Percentiles rank a stretch among this genome's conserved stretches.
Conservation (phyloP, 1,284 basidiomycete genomes). For the Bondarzewia mesenterica region DNA sequence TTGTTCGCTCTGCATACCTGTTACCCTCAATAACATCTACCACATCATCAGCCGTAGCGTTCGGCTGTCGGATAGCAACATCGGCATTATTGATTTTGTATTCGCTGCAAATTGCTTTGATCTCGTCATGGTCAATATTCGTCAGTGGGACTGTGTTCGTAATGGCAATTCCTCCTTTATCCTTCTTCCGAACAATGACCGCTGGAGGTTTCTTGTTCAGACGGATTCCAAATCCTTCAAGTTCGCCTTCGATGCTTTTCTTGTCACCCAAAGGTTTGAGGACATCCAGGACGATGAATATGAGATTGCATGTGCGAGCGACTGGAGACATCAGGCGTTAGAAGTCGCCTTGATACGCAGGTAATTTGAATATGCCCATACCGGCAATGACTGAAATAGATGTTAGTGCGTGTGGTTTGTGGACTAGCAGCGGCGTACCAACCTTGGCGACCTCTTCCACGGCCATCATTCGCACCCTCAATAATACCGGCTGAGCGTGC, state of each 20-base stretch:
- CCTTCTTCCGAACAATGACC: constrained; percentile 86
- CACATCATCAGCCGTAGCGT: constrained; percentile 95
- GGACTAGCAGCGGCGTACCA: constrained; percentile 16
- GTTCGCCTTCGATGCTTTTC: constrained; percentile 81
- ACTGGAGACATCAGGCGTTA: constrained; percentile 38
- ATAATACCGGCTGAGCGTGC: constrained; percentile 81
- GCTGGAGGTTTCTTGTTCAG: constrained; percentile 94
- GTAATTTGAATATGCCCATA: constrained; percentile 27
- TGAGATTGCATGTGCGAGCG: constrained; percentile 95
- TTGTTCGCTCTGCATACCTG: constrained; percentile 37
- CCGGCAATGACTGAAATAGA: constrained; percentile 65
- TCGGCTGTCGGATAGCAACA: constrained; percentile 88
- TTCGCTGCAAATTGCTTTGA: constrained; percentile 93
- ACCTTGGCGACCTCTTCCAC: constrained; percentile 96
- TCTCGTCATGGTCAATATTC: constrained; percentile 92
- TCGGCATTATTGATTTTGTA: constrained; percentile 90
- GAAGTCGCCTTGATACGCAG: constrained; percentile 1
- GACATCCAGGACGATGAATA: constrained; percentile 98
- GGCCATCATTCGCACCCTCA: constrained; percentile 97
- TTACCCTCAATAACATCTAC: constrained; percentile 96
- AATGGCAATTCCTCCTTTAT: constrained; percentile 90
- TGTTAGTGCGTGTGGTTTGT: no score
- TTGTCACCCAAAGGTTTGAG: constrained; percentile 96
- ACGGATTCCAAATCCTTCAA: constrained; percentile 96
- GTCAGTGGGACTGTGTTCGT: constrained; percentile 97